Evolutionary conservation across 441 rosid species (phyloP).

Genomic region (Manihot esculenta): DNA sequence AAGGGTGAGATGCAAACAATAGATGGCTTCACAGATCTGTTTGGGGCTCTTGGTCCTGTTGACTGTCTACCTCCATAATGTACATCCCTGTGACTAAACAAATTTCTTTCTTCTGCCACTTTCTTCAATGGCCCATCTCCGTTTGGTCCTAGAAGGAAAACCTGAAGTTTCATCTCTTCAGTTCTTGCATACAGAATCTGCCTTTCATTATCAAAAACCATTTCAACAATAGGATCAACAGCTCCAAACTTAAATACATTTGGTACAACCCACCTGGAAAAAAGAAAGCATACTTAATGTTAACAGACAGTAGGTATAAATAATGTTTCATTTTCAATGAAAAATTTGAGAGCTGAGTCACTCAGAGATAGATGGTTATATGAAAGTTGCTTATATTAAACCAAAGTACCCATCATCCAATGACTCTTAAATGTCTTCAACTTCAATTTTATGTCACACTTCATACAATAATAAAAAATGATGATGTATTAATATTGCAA

Average conservation of each 20-base stretch:
- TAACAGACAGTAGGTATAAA: neutral
- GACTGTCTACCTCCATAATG: slow-evolving; percentile 73
- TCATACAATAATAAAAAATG: slow-evolving; percentile 3
- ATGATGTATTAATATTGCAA: neutral
- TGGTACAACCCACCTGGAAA: slow-evolving; percentile 93
- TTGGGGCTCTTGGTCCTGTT: slow-evolving; percentile 50
- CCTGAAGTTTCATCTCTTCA: slow-evolving; percentile 96
- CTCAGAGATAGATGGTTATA: neutral
- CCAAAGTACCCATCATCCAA: slow-evolving; percentile 1
- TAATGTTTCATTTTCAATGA: neutral
- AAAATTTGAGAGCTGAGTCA: neutral
- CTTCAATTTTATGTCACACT: neutral
- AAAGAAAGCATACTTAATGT: slow-evolving; percentile 12
- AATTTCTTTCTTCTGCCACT: slow-evolving; percentile 89
- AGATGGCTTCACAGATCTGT: slow-evolving; percentile 71
- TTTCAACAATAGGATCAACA: slow-evolving; percentile 83
- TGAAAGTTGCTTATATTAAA: slow-evolving; percentile 5
- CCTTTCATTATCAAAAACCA: slow-evolving; percentile 93
- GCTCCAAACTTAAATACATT: slow-evolving; percentile 94
- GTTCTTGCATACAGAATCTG: slow-evolving; percentile 86
- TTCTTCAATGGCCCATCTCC: slow-evolving; percentile 87
- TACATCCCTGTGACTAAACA: slow-evolving; percentile 74
- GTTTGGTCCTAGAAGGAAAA: slow-evolving; percentile 64
- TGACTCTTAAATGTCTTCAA: slow-evolving; percentile 4
- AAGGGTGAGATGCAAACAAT: slow-evolving; percentile 82